Base-by-base conservation (phyloP, 2,329 filamentous ascomycete genomes). In the Cephalotrichum gorgonifer region DNA sequence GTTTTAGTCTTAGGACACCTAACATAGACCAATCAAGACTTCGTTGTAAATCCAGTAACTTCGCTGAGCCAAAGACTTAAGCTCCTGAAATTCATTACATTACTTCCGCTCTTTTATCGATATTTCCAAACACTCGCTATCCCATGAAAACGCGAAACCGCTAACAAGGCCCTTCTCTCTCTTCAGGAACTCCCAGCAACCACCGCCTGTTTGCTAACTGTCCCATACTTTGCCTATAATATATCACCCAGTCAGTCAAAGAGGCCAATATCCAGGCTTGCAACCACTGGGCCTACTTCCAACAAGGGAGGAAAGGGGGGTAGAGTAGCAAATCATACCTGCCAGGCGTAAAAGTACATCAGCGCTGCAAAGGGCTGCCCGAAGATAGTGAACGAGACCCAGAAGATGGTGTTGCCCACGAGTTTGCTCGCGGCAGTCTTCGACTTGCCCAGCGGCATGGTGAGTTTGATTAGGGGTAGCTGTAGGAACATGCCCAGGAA, bases 331-430 rank as follows among this genome's bases (percentile, higher is more conserved):
- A 4, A 2, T 27, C 45, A 41, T n/a, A 47, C 47, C 68, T 97
- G 91, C 91, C 93, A 98, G 1, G 90, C 90, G 63, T 97, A 97
- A 65, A 96, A 98, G 65, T 98, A 98, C 63, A 95, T 74, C 52
- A 98, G 70, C 1, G 88, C 90, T 1, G 88, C 93, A 57, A 97
- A 78, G 1, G 93, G 93, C 71, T 98, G 93, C 3, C 93, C 93
- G 12, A 98, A 85, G 2, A 97, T 79, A 55, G 91, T 96, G 62
- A 98, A 98, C 12, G 86, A 91, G 20, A 96, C 75, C 93, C 93
- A 97, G 65, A 98, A 98, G 51, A 94, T 90, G 60, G 84, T 83
- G 64, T 98, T 98, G 2, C 93, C 93, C 26, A 94, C 74, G 8
- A 95, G 75, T 57, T 83, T 86, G 6, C 88, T 87, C 47, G 82